Conservation (phyloP, 2,329 filamentous ascomycete species). For the Gaeumannomyces sp. region DNA sequence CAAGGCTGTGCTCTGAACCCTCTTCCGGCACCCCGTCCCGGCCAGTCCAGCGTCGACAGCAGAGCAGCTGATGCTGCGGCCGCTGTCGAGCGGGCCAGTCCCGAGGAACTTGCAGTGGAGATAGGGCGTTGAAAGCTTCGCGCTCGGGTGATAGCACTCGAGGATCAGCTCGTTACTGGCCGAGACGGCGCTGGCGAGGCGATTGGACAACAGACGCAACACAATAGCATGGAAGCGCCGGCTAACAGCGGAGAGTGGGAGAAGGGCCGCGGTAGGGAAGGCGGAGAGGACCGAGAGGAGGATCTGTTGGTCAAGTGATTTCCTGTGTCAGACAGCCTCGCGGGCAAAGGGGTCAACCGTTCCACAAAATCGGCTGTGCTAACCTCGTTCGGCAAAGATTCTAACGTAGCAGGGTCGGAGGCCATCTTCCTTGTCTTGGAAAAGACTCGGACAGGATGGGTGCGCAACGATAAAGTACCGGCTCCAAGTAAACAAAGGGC, state of each 20-base stretch:
- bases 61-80: conserved; percentile 30
- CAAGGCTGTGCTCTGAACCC: conserved; percentile 17
- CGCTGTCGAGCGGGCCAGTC: conserved; percentile 50
- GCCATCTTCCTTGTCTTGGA: conserved; percentile 8
- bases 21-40: background rate
- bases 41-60: conserved; percentile 18
- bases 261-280: conserved; percentile 22
- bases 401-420: conserved; percentile 11
- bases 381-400: conserved; percentile 16
- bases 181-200: conserved; percentile 38
- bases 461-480: background rate
- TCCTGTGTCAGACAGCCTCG: background rate
- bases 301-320: conserved; percentile 19
- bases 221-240: conserved; percentile 25
- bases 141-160: conserved; percentile 71
- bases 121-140: conserved; percentile 61
- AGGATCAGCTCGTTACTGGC: conserved; percentile 62
- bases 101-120: conserved; percentile 60
- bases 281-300: conserved; percentile 24
- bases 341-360: background rate
- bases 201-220: conserved; percentile 23
- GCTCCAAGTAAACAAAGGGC: background rate
- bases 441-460: background rate
- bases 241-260: conserved; percentile 22
- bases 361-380: background rate